phyloP scores from a whole-genome alignment of 768 basidiomycete species.

The Floccularia luteovirens region DNA sequence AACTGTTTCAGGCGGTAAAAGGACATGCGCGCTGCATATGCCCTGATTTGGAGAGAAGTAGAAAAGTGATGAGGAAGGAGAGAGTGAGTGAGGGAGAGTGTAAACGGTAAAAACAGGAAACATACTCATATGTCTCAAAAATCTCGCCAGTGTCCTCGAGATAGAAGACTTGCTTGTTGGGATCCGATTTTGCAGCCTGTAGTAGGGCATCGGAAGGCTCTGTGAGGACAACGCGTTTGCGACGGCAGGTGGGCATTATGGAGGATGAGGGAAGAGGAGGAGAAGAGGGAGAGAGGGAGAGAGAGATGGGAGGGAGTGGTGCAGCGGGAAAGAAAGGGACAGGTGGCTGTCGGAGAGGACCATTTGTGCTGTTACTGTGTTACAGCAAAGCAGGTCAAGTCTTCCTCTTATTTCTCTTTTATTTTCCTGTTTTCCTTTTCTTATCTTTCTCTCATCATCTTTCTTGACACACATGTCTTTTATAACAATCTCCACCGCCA shows the following conservation, averaged over 20 bases:
- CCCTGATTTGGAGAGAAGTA: constrained; percentile 26
- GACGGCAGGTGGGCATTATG: constrained; percentile 80
- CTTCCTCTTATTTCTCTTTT: too few species aligned
- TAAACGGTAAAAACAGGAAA: too few species aligned
- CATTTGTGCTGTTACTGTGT: too few species aligned
- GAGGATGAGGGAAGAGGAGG: constrained; percentile 8
- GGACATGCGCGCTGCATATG: constrained; percentile 87
- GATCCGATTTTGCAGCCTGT: constrained; percentile 54
- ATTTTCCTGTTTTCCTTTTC: too few species aligned
- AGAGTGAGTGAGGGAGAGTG: constrained; percentile 13
- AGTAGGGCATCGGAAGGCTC: constrained; percentile 70
- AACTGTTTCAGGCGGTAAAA: constrained; percentile 94
- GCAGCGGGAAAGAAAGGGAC: constrained; percentile 54
- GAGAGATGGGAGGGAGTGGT: constrained; percentile 37
- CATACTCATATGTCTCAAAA: constrained; percentile 94
- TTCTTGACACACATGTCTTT: too few species aligned
- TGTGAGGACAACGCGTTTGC: constrained; percentile 85
- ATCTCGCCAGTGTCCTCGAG: constrained; percentile 95
- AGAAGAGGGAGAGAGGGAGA: constrained; percentile 11
- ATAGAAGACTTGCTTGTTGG: constrained; percentile 78
- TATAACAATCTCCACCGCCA: too few species aligned
- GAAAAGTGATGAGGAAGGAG: constrained; percentile 14
- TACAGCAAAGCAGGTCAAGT: too few species aligned
- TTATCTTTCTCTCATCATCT: too few species aligned
- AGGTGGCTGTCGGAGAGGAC: constrained; percentile 45